Evolutionary conservation across 2,329 filamentous ascomycete species (phyloP).

Genomic region (Thelonectria rubi): DNA sequence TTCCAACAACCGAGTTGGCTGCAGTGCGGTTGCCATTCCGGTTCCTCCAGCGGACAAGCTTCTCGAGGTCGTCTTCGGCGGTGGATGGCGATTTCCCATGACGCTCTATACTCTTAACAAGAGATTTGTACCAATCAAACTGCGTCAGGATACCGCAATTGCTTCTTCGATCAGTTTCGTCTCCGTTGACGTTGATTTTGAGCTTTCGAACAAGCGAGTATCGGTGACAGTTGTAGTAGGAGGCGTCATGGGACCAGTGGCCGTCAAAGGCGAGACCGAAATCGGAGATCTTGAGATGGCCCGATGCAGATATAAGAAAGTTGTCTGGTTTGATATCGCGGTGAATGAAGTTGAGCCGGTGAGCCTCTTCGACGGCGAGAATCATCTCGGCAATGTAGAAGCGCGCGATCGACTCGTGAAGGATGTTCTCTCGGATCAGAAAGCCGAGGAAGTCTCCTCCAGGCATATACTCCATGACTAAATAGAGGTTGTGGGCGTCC

Average conservation of each 20-base stretch:
- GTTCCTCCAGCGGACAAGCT: conserved; percentile 75
- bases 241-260: conserved; percentile 90
- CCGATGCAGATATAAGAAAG: conserved; percentile 87
- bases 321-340: conserved; percentile 98
- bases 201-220: conserved; percentile 81
- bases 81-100: conserved; percentile 45
- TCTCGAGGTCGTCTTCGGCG: conserved; percentile 43
- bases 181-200: conserved; percentile 77
- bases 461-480: conserved; percentile 99
- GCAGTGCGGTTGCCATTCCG: conserved; percentile 73
- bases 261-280: conserved; percentile 96
- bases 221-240: conserved; percentile 85
- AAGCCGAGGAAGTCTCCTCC: conserved; percentile 93
- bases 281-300: conserved; percentile 94
- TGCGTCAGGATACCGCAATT: conserved; percentile 49
- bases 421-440: conserved; percentile 82
- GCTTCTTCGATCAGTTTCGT: conserved; percentile 73
- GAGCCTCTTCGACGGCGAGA: conserved; percentile 90
- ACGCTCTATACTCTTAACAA: conserved; percentile 45
- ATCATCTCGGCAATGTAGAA: conserved; percentile 98
- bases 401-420: conserved; percentile 79
- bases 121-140: conserved; percentile 45
- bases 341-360: conserved; percentile 89
- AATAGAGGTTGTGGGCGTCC: conserved; percentile 82
- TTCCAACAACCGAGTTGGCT: conserved; percentile 89